A percentile compares a stretch with the other conserved stretches of the same genome.
phyloP scores from a whole-genome alignment of 306 rosid genomes.

The Quercus suber region DNA sequence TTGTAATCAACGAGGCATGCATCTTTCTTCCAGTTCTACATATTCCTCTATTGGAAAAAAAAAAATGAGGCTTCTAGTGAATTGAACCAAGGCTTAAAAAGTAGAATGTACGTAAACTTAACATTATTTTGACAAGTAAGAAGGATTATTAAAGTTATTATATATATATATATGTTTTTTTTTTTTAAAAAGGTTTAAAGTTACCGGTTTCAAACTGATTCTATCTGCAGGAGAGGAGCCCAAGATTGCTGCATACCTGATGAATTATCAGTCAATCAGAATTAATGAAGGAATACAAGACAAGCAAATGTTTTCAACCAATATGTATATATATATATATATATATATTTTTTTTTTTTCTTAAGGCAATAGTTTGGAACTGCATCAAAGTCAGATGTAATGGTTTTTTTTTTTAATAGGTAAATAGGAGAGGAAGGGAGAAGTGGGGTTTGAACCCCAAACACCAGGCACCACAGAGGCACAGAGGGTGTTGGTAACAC shows the following conservation, averaged over 20 bases:
- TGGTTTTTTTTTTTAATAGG: too few relatives aligned
- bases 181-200: not conserved
- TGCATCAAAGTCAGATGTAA: not conserved
- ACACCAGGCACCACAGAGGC: too few relatives aligned
- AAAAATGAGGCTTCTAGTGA: not conserved
- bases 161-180: too few relatives aligned
- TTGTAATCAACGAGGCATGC: not conserved
- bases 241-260: conserved; percentile 94
- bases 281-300: conserved; percentile 4
- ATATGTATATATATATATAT: too few relatives aligned
- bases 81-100: not conserved
- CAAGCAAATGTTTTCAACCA: conserved; percentile 5
- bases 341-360: not conserved
- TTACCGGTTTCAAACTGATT: conserved; percentile 76
- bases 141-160: not conserved
- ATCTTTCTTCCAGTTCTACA: not conserved
- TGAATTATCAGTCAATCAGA: conserved; percentile 23
- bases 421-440: too few relatives aligned
- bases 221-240: conserved; percentile 67
- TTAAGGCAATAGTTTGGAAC: not conserved
- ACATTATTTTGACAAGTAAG: not conserved
- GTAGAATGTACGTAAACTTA: not conserved
- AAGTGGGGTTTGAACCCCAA: too few relatives aligned
- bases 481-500: too few relatives aligned
- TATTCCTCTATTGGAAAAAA: not conserved